Evolutionary conservation across 2,329 filamentous ascomycete genomes (phyloP), one percentile per base, ranked within the genome.

Genomic region (Nigrospora sphaerica): DNA sequence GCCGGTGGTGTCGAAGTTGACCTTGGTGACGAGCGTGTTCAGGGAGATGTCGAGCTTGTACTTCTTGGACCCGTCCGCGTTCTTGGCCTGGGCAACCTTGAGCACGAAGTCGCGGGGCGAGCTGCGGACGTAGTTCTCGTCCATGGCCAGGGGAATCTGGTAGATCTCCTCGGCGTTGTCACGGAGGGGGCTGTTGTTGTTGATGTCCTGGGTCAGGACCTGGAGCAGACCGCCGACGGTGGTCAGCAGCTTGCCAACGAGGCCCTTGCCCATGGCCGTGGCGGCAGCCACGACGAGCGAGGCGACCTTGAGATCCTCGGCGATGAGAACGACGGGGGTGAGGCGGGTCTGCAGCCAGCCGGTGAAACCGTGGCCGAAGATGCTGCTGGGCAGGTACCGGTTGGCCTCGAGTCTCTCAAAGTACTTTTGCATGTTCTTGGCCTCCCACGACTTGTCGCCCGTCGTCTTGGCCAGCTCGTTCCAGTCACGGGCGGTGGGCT

Each of bases 91-190:
- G n/a, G 67, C 67, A n/a, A 72, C 71, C 38, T 68, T 64, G 46
- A 76, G 56, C 23, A 80, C 61, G 49, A 77, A 77, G 37, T 78
- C 71, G 28, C 74, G 72, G n/a, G 75, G 65, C 12, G 72, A 71
- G 28, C 62, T 71, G 12, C 75, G 72, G 42, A 65, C 66, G 34
- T 61, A 62, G 9, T 64, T 57, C 42, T 48, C 42, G 32, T 44
- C 60, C 34, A 73, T 70, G 1, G 70, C 66, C 34, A 78, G 57
- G 11, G 78, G 76, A 10, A 80, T 70, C 58, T 80, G 77, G 60
- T 72, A 44, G 33, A 44, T 44, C n/a, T 31, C 13, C 34, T 44
- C 42, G 33, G 33, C 33, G n/a, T 17, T 32, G 42, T 44, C 42
- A 12, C 42, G 42, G 33, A 28, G 3, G 4, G 10, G 7, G 32